Base-by-base conservation (phyloP, 2,329 filamentous ascomycete genomes). In the Diaporthe sp. region DNA sequence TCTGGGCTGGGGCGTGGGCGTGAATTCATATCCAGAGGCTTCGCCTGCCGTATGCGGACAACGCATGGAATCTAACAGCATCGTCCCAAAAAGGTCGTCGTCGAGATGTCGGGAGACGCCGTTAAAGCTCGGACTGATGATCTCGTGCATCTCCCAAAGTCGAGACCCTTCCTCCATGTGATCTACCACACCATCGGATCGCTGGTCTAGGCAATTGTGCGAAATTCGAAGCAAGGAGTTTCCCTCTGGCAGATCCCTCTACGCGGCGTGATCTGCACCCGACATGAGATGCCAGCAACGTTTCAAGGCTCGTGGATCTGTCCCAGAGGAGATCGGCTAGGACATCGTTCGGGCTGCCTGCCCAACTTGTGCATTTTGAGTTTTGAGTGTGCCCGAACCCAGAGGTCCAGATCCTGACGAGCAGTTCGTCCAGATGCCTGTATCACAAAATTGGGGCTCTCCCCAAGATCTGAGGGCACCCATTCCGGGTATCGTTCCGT, bases 91-190 rank as follows among this genome's bases (percentile, higher is more conserved):
- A 55, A 34, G 8, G 46, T 42, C 25, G 37, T 57, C 62, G 72
- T 69, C 53, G 13, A 46, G 19, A 31, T 57, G 7, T 49, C 74
- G 74, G 74, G 13, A 37, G 19, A 53, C 42, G 72, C 72, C 72
- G 59, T 49, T 15, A 17, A 46, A 65, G 74, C 69, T 75, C 61
- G 59, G 59, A 73, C 39, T 37, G 69, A 22, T 72, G 74, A 73
- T 73, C 74, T 34, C 22, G n/a, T 49, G n/a, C 42, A 39, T 39
- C 39, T 49, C 34, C n/a, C 31, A 72, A 49, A 49, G 51, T 55
- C 73, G 70, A 75, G 68, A 73, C 59, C 73, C 49, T 6, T 22
- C 49, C 34, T 55, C 49, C 34, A 69, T n/a, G n/a, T 69, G 65
- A 69, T 69, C 65, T 69, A 42, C 65, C 65, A 10, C 65, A 42